phyloP scores from a whole-genome alignment of 2,329 filamentous ascomycete species.

The Bipolaris victoriae region DNA sequence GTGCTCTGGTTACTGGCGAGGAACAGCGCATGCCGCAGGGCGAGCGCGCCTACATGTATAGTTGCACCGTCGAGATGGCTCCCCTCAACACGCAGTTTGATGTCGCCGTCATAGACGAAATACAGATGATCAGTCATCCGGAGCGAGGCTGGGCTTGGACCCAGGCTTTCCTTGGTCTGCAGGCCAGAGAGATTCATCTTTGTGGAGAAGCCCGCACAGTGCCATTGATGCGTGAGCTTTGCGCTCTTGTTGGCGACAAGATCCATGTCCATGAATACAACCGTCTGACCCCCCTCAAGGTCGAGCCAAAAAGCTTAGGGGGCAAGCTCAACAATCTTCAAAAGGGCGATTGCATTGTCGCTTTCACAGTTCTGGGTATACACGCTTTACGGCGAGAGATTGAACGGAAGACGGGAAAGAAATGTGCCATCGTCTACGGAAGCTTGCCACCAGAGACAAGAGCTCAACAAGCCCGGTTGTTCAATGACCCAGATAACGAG shows the following conservation, averaged over 20 bases:
- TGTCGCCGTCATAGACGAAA: conserved; percentile 96
- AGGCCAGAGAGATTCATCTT: conserved; percentile 87
- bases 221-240: conserved; percentile 77
- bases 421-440: conserved; percentile 93
- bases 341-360: conserved; percentile 90
- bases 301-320: conserved; percentile 67
- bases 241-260: conserved; percentile 79
- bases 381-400: conserved; percentile 81
- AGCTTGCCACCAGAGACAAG: conserved; percentile 89
- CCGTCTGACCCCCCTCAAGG: conserved; percentile 77
- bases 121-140: conserved; percentile 88
- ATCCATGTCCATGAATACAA: conserved; percentile 83
- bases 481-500: conserved; percentile 94
- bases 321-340: conserved; percentile 71
- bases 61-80: conserved; percentile 95
- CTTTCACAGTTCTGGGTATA: conserved; percentile 82
- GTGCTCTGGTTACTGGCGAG: conserved; percentile 87
- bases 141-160: conserved; percentile 95
- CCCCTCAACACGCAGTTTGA: conserved; percentile 69
- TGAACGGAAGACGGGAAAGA: conserved; percentile 74
- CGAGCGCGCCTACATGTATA: conserved; percentile 63
- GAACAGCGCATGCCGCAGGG: conserved; percentile 73
- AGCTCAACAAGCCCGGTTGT: conserved; percentile 86
- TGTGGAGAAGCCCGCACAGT: conserved; percentile 89
- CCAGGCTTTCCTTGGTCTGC: conserved; percentile 82